These are phyloP conservation scores for Candida chilensis DNA, from an alignment of 805 yeast species.

Conservation along the genomic window DNA sequence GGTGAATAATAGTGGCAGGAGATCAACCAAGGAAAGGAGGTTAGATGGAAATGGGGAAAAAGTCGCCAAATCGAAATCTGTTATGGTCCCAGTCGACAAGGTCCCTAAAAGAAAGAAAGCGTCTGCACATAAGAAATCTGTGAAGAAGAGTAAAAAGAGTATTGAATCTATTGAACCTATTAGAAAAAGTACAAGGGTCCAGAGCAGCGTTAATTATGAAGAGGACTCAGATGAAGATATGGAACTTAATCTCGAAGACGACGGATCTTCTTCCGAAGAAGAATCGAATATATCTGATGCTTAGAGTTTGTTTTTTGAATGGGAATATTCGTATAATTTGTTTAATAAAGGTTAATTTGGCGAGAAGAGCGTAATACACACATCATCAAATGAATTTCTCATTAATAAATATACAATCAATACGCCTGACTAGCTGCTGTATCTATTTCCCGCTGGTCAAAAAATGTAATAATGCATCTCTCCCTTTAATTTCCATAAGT, in stretches of 20 bases:
- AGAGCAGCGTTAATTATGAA: constrained; percentile 23
- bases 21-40: constrained; percentile 5
- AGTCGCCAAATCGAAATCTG: neutral
- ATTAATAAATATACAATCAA: too few species aligned
- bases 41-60: neutral
- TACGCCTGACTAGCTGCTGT: too few species aligned
- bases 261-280: too few species aligned
- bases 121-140: constrained; percentile 8
- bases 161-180: constrained; percentile 13
- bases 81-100: constrained; percentile 3
- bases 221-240: constrained; percentile 8
- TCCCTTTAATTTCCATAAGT: constrained; percentile 62
- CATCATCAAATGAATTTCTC: too few species aligned
- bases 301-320: too few species aligned
- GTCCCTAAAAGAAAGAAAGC: constrained; percentile 6
- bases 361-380: too few species aligned
- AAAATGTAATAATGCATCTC: constrained; percentile 52
- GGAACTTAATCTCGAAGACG: constrained; percentile 3
- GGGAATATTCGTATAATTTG: too few species aligned
- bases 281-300: too few species aligned
- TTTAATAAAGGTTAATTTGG: too few species aligned
- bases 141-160: constrained; percentile 6
- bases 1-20: constrained; percentile 8
- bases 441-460: too few species aligned
- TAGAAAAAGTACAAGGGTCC: constrained; percentile 32